Conservation (phyloP, 257 asterid genomes). For the Jasminum sambac region DNA sequence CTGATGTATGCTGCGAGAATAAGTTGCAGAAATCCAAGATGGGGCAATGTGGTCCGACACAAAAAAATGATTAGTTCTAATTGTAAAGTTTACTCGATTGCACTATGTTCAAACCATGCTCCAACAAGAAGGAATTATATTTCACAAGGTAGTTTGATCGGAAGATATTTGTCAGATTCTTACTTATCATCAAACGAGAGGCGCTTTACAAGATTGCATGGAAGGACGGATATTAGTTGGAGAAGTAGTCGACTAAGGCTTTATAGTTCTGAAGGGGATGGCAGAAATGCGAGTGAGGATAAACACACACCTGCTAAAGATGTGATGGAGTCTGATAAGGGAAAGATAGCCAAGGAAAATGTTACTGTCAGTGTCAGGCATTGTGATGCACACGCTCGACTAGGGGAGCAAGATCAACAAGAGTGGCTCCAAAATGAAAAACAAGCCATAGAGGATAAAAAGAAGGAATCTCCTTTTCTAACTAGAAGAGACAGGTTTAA, state of each 20-base stretch:
- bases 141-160: conserved; percentile 42
- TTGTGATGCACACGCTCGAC: conserved; percentile 77
- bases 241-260: conserved; percentile 45
- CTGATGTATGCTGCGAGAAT: conserved; percentile 75
- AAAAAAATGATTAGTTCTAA: conserved; percentile 42
- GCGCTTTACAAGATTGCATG: conserved; percentile 35
- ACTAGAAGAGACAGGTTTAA: conserved; percentile 68
- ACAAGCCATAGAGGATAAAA: conserved; percentile 74
- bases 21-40: conserved; percentile 46
- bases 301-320: conserved; percentile 46
- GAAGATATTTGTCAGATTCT: conserved; percentile 43
- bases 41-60: conserved; percentile 49
- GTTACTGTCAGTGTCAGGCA: conserved; percentile 30
- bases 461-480: conserved; percentile 85
- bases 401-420: conserved; percentile 88
- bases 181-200: conserved; percentile 39
- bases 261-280: conserved; percentile 93
- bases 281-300: conserved; percentile 80
- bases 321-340: conserved; percentile 47
- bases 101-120: conserved; percentile 37
- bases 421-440: conserved; percentile 90
- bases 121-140: conserved; percentile 29
- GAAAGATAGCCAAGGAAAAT: conserved; percentile 41
- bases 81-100: conserved; percentile 40
- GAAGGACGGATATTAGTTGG: conserved; percentile 44